Base-by-base conservation (phyloP, 1,284 basidiomycete species). In the Tylopilus sp. region DNA sequence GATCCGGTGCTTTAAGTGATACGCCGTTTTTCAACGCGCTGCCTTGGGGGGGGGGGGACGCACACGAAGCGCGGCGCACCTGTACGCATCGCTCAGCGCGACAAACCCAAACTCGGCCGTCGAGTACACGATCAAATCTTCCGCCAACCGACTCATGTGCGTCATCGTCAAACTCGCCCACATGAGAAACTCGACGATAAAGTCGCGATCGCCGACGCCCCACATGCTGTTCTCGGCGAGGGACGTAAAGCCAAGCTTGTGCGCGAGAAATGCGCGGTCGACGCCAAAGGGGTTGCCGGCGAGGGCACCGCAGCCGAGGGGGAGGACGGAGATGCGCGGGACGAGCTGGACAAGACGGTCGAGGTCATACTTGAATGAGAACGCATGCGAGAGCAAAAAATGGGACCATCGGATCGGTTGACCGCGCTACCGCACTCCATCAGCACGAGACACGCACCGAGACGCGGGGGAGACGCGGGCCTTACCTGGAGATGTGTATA, bases 371-470 rank as follows among this genome's bases (percentile, higher is more conserved):
- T 81, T 77, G 74, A 98, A 94, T 39, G 92, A 92, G 63, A 92
- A 89, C 4, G 94, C 94, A 70, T 99, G 94, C 29, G 94, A 96
- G 48, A 98, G 82, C 42, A 99, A 78, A 46, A 97, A 82, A 70
- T 99, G 96, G 1, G 96, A 94, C 97, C 97, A 99, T 56, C 96
- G 86, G 65, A 99, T 96, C 29, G 96, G 96, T 79, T 98, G 95
- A 2, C 89, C 96, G 21, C 96, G 86, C 92, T 96, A 48, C 21
- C 39, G 38, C 13, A 19, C 31, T 3, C 18, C 49, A 48, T 58
- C 16, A 45, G 36, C 36, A 21, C n/a, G 2, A 7, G 10, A 16
- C 30, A 12, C 10, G 1, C 37, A n/a, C n/a, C n/a, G n/a, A n/a
- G n/a, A 15, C n/a, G 21, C 1, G 2, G 7, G 6, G 10, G 13